phyloP scores from a whole-genome alignment of 345 rosid genomes.

The Aethionema arabicum region DNA sequence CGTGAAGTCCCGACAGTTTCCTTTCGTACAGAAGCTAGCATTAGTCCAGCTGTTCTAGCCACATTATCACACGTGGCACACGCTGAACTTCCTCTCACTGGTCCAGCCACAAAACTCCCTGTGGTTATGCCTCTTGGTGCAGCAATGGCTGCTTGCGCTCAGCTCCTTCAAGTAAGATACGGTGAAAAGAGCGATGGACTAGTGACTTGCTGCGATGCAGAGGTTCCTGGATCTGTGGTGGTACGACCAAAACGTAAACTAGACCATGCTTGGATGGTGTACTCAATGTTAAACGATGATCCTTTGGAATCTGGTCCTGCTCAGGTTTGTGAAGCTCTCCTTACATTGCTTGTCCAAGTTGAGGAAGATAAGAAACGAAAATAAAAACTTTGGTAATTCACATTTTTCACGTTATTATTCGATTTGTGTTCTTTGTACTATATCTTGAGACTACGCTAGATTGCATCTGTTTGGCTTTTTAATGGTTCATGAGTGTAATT shows the following conservation, averaged over 20 bases:
- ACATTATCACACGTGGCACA: constrained; percentile 87
- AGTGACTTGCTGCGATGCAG: constrained; percentile 82
- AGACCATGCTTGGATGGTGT: constrained; percentile 99
- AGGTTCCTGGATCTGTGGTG: constrained; percentile 92
- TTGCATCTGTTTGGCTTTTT: no score
- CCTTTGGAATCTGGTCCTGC: constrained; percentile 73
- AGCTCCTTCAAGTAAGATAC: constrained; percentile 73
- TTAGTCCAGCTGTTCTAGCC: constrained; percentile 73
- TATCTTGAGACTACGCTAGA: no score
- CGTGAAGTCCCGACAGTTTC: constrained; percentile 81
- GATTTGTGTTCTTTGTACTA: no score
- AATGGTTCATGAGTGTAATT: no score
- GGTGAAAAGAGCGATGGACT: constrained; percentile 93
- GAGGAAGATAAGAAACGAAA: constrained; percentile 48
- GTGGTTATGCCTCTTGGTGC: constrained; percentile 92
- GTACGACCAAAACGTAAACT: constrained; percentile 75
- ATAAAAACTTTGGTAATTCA: not conserved
- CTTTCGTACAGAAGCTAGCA: constrained; percentile 86
- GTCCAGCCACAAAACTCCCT: constrained; percentile 65
- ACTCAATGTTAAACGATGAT: constrained; percentile 72
- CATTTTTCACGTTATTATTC: no score
- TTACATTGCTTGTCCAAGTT: constrained; percentile 80
- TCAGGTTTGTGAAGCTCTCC: constrained; percentile 86
- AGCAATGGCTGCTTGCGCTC: constrained; percentile 98
- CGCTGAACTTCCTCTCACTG: constrained; percentile 69